Percentiles rank a stretch among this genome's conserved stretches.
Conservation (phyloP, 73 alveolate species). For the Paramecium tetraurelia region DNA sequence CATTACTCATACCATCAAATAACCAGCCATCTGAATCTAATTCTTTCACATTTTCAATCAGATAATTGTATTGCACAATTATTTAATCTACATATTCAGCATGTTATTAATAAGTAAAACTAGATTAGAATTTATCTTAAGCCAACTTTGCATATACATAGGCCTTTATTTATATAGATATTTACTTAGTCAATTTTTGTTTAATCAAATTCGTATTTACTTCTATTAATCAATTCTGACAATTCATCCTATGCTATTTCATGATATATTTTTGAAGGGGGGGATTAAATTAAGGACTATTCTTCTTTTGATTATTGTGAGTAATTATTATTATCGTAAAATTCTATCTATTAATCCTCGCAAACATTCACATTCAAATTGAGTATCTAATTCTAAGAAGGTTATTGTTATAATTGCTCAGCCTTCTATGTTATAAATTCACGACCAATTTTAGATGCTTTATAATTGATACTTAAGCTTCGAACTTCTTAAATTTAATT, state of each 20-base stretch:
- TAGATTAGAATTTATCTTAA: not conserved
- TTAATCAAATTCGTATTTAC: conserved; percentile 31
- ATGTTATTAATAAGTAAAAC: not conserved
- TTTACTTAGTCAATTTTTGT: not conserved
- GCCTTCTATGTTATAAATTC: not conserved
- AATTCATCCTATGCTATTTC: not conserved
- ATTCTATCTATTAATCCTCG: not conserved
- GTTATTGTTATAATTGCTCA: not conserved
- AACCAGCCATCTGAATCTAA: conserved; percentile 45
- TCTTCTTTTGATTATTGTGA: not conserved
- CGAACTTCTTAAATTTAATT: not conserved
- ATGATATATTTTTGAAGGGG: not conserved
- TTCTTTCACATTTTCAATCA: conserved; percentile 32
- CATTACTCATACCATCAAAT: not conserved
- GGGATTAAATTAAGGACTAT: not conserved
- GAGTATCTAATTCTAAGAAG: not conserved
- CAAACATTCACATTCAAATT: not conserved
- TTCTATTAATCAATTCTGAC: conserved; percentile 12
- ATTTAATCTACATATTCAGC: not conserved
- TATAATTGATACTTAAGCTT: not conserved
- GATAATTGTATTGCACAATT: not conserved
- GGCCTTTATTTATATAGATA: not conserved
- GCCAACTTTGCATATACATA: not conserved
- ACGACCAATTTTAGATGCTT: conserved; percentile 3
- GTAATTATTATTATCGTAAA: not conserved